These are phyloP conservation scores for Elymus sibiricus DNA, from an alignment of 176 grass and related monocot species.

Conservation along the genomic window DNA sequence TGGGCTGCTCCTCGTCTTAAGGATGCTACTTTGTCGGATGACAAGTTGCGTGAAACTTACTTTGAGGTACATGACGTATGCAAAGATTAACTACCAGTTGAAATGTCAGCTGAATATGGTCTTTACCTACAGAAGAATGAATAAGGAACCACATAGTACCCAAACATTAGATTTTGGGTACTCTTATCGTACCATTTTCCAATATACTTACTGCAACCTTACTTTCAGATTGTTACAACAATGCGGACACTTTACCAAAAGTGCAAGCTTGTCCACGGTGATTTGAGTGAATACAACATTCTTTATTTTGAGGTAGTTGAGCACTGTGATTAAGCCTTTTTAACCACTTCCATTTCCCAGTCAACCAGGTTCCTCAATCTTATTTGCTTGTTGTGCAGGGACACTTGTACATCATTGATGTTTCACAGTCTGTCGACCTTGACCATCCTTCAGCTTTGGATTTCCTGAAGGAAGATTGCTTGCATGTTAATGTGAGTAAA, in stretches of 20 bases:
- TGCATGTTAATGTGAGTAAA: slow-evolving; percentile 87
- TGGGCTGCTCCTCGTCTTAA: slow-evolving; percentile 89
- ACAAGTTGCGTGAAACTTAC: slow-evolving; percentile 78
- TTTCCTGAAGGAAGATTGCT: slow-evolving; percentile 95
- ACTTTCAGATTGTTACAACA: slow-evolving; percentile 78
- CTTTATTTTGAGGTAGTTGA: slow-evolving; percentile 89
- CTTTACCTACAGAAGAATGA: background rate
- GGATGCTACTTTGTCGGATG: slow-evolving; percentile 79
- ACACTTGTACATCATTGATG: slow-evolving; percentile 97
- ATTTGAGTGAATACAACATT: slow-evolving; percentile 99
- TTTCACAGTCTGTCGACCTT: slow-evolving; percentile 94
- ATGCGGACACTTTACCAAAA: slow-evolving; percentile 92
- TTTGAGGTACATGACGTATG: slow-evolving; percentile 60
- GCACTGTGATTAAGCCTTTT: slow-evolving; percentile 20
- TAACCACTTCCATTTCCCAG: background rate
- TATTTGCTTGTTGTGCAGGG: slow-evolving; percentile 46
- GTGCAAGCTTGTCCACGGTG: slow-evolving; percentile 97
- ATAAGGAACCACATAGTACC: background rate
- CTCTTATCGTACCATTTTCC: slow-evolving; percentile 1
- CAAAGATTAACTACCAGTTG: background rate
- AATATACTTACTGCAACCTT: slow-evolving; percentile 32
- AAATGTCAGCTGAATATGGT: background rate
- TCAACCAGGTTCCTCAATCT: background rate
- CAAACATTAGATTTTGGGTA: background rate
- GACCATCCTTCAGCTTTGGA: slow-evolving; percentile 85